Conservation (phyloP, 331 rosid species). For the Dryas integrifolia region DNA sequence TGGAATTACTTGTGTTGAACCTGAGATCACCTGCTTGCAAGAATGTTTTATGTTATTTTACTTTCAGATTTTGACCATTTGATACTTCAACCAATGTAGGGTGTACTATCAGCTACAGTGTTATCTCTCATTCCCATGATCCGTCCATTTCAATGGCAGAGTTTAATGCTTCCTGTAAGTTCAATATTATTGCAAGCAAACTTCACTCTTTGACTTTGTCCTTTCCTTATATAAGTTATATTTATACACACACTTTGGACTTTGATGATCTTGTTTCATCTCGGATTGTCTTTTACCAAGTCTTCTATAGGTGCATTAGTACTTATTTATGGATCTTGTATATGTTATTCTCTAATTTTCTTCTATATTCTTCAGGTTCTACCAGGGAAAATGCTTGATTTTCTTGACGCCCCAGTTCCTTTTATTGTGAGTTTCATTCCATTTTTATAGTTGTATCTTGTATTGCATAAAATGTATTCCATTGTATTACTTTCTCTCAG, state of each 20-base stretch:
- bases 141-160: conserved; percentile 97
- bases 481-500: not conserved
- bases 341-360: conserved; percentile 18
- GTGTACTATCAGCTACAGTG: conserved; percentile 75
- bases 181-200: not conserved
- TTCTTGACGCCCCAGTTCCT: conserved; percentile 98
- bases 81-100: conserved; percentile 58
- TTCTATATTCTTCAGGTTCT: conserved; percentile 51
- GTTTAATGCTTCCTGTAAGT: conserved; percentile 93
- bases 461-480: not conserved
- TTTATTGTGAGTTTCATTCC: conserved; percentile 63
- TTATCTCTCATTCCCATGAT: conserved; percentile 78
- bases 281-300: not conserved
- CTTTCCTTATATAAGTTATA: not conserved
- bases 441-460: not conserved
- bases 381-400: conserved; percentile 75
- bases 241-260: not conserved
- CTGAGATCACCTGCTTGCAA: conserved; percentile 21
- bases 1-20: conserved; percentile 17
- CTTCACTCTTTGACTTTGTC: not conserved
- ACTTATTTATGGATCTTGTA: conserved; percentile 7
- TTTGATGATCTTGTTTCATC: not conserved
- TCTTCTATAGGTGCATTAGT: not conserved
- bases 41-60: conserved; percentile 19
- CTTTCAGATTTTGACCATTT: conserved; percentile 26